Percentiles rank a stretch among this genome's conserved stretches.
These are phyloP conservation scores for Urochloa ruziziensis DNA, from an alignment of 176 grass and related monocot species.

Conservation along the genomic window DNA sequence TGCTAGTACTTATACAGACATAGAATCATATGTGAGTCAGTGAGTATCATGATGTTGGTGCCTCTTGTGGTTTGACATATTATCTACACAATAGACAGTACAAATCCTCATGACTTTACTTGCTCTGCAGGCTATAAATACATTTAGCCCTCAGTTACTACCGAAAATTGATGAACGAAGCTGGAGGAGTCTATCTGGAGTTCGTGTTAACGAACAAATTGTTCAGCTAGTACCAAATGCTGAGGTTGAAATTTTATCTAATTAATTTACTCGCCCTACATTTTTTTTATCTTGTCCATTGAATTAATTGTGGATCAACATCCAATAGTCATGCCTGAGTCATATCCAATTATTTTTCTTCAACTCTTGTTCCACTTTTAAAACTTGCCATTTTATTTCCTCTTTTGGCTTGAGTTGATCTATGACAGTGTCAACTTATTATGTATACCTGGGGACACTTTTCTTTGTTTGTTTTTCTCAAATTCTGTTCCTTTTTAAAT, in stretches of 20 bases:
- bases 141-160: slow-evolving; percentile 35
- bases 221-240: slow-evolving; percentile 63
- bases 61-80: not conserved
- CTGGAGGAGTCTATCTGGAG: slow-evolving; percentile 69
- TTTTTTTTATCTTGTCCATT: not conserved
- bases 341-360: not conserved
- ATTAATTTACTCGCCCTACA: not conserved
- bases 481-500: not conserved
- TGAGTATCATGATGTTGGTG: not conserved
- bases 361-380: not conserved
- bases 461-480: not conserved
- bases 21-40: not conserved
- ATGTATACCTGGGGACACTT: not conserved
- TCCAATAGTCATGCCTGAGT: not conserved
- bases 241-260: slow-evolving; percentile 36
- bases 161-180: slow-evolving; percentile 47
- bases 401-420: slow-evolving; percentile 1
- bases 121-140: slow-evolving; percentile 52
- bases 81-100: not conserved
- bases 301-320: not conserved
- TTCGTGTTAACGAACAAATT: slow-evolving; percentile 64
- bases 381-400: not conserved
- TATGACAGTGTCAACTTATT: not conserved
- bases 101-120: not conserved
- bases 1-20: not conserved